Conservation (phyloP, 2,329 filamentous ascomycete species). For the Hortaea werneckii region DNA sequence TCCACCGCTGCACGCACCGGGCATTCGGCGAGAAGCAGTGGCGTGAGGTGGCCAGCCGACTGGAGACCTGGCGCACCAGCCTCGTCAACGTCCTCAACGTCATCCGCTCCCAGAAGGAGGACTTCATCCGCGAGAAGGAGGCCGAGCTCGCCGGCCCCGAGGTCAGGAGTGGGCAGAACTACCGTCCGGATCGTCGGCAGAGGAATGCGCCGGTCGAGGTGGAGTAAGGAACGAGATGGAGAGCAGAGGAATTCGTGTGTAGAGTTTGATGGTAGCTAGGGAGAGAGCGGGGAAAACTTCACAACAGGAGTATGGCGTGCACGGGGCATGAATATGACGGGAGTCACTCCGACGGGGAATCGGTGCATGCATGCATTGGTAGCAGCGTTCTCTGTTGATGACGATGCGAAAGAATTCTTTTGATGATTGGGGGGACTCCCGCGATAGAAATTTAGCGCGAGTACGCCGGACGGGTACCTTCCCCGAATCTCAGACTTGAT, state of each 20-base stretch:
- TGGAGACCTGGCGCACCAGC: slow-evolving; percentile 85
- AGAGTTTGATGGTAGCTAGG: background rate
- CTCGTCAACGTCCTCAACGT: slow-evolving; percentile 69
- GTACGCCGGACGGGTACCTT: too few relatives aligned
- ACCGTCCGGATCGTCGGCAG: slow-evolving; percentile 10
- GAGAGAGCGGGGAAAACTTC: background rate
- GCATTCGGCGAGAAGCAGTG: slow-evolving; percentile 98
- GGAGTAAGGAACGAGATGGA: background rate
- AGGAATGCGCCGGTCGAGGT: slow-evolving; percentile 3
- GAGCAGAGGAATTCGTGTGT: too few relatives aligned
- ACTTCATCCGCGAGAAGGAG: slow-evolving; percentile 67
- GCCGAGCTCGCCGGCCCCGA: slow-evolving; percentile 43
- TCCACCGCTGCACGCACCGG: slow-evolving; percentile 91
- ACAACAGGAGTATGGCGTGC: background rate
- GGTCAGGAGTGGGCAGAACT: slow-evolving; percentile 3
- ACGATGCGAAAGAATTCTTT: too few relatives aligned
- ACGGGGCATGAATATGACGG: background rate
- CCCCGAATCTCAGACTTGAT: too few relatives aligned
- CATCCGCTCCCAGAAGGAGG: slow-evolving; percentile 69
- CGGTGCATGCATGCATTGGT: background rate
- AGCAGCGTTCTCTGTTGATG: background rate
- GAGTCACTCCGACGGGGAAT: background rate
- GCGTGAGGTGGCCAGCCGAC: slow-evolving; percentile 79
- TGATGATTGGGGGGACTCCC: too few relatives aligned
- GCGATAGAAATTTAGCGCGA: too few relatives aligned